These are phyloP conservation scores for Sporobolomyces roseus DNA, from an alignment of 768 basidiomycete species.

Conservation along the genomic window DNA sequence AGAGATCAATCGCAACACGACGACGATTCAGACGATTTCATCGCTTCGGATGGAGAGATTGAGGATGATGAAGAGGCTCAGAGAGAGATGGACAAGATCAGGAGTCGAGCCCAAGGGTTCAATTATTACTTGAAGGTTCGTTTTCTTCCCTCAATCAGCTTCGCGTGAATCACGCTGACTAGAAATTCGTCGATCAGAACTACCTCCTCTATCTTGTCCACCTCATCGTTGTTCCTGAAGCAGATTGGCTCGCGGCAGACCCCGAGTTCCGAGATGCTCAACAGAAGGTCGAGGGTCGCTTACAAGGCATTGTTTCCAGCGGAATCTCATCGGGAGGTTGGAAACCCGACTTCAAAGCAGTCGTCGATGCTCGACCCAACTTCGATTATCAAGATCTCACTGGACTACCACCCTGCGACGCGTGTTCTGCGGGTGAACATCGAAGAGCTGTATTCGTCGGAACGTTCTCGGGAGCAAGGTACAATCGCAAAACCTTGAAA, in stretches of 20 bases:
- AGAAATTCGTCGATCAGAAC: neutral
- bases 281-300: neutral
- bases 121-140: neutral
- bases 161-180: neutral
- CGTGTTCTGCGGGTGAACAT: neutral
- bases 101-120: constrained; percentile 3
- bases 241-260: constrained; percentile 25
- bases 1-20: neutral
- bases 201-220: constrained; percentile 29
- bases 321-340: constrained; percentile 8
- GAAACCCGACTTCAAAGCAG: constrained; percentile 19
- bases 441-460: constrained; percentile 8
- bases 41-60: neutral
- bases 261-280: constrained; percentile 3
- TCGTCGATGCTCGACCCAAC: constrained; percentile 2
- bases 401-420: neutral
- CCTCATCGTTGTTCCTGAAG: constrained; percentile 18
- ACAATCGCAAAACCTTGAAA: neutral
- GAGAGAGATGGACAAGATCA: neutral
- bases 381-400: neutral
- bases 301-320: neutral
- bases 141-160: neutral
- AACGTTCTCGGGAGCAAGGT: neutral
- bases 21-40: constrained; percentile 4
- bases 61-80: neutral